Evolutionary conservation across 306 rosid genomes (phyloP).

Genomic region (Medicago ruthenica): DNA sequence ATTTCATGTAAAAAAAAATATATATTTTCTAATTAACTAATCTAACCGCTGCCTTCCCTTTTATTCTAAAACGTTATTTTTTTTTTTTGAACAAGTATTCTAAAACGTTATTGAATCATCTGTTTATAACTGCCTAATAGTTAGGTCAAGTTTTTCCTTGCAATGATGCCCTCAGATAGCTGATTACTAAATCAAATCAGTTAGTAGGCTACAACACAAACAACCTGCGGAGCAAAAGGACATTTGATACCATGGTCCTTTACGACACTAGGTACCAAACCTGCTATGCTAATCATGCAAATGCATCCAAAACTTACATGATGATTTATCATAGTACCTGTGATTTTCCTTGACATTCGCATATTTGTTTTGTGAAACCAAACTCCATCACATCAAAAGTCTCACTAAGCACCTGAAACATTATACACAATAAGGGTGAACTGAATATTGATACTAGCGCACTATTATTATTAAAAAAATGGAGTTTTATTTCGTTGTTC

Average conservation of each 20-base stretch:
- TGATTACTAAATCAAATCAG: slow-evolving; percentile 23
- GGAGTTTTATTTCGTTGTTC: slow-evolving; percentile 26
- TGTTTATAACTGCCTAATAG: slow-evolving; percentile 1
- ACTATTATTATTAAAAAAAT: slow-evolving; percentile 17
- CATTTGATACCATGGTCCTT: slow-evolving; percentile 1
- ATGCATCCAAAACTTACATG: slow-evolving; percentile 26
- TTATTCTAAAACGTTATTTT: too few relatives aligned
- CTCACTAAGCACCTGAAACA: slow-evolving; percentile 82
- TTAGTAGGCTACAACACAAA: slow-evolving; percentile 23
- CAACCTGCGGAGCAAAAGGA: slow-evolving; percentile 9
- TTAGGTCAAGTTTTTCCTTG: slow-evolving; percentile 10
- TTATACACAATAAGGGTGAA: slow-evolving; percentile 13
- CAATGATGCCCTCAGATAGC: slow-evolving; percentile 13
- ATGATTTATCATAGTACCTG: slow-evolving; percentile 57
- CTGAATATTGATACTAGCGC: slow-evolving; percentile 9
- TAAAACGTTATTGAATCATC: neutral
- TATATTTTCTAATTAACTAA: neutral
- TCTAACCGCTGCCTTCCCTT: neutral
- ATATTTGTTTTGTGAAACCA: slow-evolving; percentile 75
- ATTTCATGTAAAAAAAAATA: too few relatives aligned
- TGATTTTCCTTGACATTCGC: slow-evolving; percentile 61
- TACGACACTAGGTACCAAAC: slow-evolving; percentile 25
- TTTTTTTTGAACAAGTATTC: too few relatives aligned
- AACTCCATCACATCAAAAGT: slow-evolving; percentile 77
- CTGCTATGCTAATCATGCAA: slow-evolving; percentile 33